A percentile compares a stretch with the other conserved stretches of the same genome.
Conservation (phyloP, 306 rosid genomes). For the Castanospermum australe region DNA sequence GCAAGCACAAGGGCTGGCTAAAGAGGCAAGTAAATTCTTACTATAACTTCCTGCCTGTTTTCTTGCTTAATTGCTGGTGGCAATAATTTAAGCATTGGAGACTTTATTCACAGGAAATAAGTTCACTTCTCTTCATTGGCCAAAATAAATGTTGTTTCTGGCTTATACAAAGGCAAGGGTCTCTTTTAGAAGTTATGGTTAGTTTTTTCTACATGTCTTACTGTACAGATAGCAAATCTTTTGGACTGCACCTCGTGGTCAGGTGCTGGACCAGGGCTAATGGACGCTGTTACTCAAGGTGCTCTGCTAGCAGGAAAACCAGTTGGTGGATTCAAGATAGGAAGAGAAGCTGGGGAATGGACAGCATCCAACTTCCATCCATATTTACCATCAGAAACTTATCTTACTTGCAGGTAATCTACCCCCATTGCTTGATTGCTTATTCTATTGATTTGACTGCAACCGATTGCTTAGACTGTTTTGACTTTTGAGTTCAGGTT, state of each 20-base stretch:
- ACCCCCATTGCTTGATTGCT: neutral
- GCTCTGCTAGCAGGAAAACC: constrained; percentile 72
- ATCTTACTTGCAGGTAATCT: constrained; percentile 81
- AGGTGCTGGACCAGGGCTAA: constrained; percentile 91
- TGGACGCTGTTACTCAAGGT: constrained; percentile 94
- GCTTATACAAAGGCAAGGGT: neutral
- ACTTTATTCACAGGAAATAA: neutral
- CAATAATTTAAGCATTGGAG: neutral
- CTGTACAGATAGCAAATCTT: constrained; percentile 68
- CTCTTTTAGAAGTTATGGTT: constrained; percentile 3
- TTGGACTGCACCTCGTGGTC: constrained; percentile 90
- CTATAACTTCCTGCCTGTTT: constrained; percentile 15
- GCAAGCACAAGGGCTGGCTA: constrained; percentile 64
- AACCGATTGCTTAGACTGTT: constrained; percentile 4
- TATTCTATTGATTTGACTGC: neutral
- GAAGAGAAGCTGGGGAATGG: constrained; percentile 87
- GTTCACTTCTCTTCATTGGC: neutral
- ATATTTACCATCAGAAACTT: constrained; percentile 69
- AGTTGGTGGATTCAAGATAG: constrained; percentile 89
- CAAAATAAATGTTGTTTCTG: neutral
- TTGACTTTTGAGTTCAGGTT: constrained; percentile 52
- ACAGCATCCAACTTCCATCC: constrained; percentile 76
- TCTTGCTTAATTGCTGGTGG: constrained; percentile 20
- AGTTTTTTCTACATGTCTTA: neutral
- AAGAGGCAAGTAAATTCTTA: constrained; percentile 58